Evolutionary conservation across 805 yeast species (phyloP).

Genomic region (Nakazawaea ishiwadae): DNA sequence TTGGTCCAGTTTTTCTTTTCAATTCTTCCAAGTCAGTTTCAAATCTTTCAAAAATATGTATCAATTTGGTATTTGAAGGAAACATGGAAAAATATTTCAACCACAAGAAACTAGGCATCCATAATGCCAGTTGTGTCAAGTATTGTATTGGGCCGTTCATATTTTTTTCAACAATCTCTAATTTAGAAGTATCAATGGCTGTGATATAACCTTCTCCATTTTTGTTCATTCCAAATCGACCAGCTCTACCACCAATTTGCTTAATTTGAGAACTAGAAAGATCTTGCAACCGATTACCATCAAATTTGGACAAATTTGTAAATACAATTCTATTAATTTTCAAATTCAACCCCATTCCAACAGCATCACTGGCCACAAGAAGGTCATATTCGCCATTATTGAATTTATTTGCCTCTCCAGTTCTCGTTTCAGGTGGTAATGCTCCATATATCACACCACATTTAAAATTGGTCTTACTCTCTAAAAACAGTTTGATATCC

Average conservation of each 20-base stretch:
- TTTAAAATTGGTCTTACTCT: constrained; percentile 50
- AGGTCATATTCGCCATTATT: constrained; percentile 76
- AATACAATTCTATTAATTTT: constrained; percentile 80
- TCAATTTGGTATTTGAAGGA: constrained; percentile 43
- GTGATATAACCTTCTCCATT: constrained; percentile 43
- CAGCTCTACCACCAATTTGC: constrained; percentile 97
- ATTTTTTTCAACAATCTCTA: constrained; percentile 39
- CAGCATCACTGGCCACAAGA: constrained; percentile 94
- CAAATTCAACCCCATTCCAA: constrained; percentile 95
- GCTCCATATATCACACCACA: constrained; percentile 95
- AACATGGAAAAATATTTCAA: constrained; percentile 58
- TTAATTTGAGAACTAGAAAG: constrained; percentile 67
- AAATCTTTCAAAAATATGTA: constrained; percentile 43
- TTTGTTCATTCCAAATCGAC: constrained; percentile 49
- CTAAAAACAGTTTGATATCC: constrained; percentile 65
- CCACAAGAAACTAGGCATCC: constrained; percentile 79
- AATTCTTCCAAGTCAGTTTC: constrained; percentile 30
- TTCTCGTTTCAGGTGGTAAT: constrained; percentile 90
- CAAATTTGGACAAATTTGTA: constrained; percentile 60
- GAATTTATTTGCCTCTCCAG: constrained; percentile 75
- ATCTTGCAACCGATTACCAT: constrained; percentile 48
- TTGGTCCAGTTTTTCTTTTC: constrained; percentile 11
- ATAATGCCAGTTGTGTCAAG: constrained; percentile 59
- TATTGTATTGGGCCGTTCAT: constrained; percentile 48
- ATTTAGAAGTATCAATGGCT: constrained; percentile 40